phyloP scores from a whole-genome alignment of 2,329 filamentous ascomycete species.

The Trichophyton rubrum region DNA sequence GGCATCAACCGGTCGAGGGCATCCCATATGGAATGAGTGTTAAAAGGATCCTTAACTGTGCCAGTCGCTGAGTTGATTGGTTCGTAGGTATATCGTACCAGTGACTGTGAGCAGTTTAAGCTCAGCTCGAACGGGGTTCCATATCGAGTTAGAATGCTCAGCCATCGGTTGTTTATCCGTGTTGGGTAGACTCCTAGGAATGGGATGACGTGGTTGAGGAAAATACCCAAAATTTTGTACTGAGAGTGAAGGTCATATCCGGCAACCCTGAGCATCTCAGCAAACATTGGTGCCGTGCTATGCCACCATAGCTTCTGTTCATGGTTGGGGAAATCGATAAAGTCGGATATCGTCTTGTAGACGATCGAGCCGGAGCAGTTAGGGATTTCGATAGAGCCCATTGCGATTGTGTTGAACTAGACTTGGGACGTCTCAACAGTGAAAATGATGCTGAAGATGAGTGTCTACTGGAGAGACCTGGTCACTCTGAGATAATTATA shows the following conservation, averaged over 20 bases:
- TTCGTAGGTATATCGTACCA: conserved; percentile 10
- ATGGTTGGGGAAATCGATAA: conserved; percentile 7
- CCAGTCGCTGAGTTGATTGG: conserved; percentile 1
- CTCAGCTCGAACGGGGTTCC: conserved; percentile 11
- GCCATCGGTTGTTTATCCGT: not conserved
- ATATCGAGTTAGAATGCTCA: conserved; percentile 5
- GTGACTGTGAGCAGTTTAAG: conserved; percentile 10
- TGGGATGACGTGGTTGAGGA: conserved; percentile 13
- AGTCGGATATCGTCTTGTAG: conserved; percentile 2
- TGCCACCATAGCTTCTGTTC: conserved; percentile 16
- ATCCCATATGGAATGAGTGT: conserved; percentile 2
- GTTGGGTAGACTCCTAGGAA: conserved; percentile 13
- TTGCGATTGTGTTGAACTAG: not conserved
- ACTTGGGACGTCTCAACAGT: not conserved
- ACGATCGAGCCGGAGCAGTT: not conserved
- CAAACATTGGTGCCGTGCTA: conserved; percentile 14
- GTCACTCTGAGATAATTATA: not conserved
- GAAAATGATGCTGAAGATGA: not conserved
- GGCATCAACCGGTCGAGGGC: conserved; percentile 2
- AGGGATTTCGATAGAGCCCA: not conserved
- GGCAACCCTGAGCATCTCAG: conserved; percentile 11
- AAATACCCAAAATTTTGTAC: conserved; percentile 12
- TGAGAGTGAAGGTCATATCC: conserved; percentile 14
- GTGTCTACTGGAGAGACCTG: not conserved
- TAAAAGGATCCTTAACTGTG: conserved; percentile 8